Evolutionary conservation across 441 rosid genomes (phyloP).

Genomic region (Rhodomyrtus psidioides): DNA sequence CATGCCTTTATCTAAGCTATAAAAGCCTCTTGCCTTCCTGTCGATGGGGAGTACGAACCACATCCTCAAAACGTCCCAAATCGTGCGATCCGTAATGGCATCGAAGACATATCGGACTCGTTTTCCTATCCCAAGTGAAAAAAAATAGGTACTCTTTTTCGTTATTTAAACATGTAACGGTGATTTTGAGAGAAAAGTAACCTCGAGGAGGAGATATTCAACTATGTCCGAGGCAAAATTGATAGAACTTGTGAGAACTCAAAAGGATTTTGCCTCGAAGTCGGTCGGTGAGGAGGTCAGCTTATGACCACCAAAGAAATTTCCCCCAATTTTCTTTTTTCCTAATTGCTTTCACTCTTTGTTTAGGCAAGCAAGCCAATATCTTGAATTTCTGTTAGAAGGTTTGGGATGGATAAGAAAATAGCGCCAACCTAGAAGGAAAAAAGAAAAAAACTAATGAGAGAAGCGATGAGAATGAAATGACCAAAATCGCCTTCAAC

Average conservation of each 20-base stretch:
- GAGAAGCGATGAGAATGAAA: not conserved
- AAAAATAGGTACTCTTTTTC: rapidly evolving
- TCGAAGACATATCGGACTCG: not conserved
- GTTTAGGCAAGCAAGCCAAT: not conserved
- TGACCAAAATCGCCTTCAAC: not conserved
- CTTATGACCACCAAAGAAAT: too few relatives aligned
- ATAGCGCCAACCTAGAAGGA: not conserved
- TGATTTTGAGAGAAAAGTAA: not conserved
- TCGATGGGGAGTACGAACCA: too few relatives aligned
- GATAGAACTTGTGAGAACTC: not conserved
- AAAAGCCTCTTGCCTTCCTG: too few relatives aligned
- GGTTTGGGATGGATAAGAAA: not conserved
- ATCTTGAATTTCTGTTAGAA: not conserved
- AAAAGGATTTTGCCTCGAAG: too few relatives aligned
- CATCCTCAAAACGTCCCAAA: not conserved
- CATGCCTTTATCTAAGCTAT: too few relatives aligned
- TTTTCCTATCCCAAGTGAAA: rapidly evolving
- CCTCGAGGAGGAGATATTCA: not conserved
- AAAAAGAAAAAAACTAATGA: not conserved
- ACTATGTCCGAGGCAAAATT: not conserved
- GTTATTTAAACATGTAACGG: not conserved
- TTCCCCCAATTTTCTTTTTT: too few relatives aligned
- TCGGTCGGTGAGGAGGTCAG: too few relatives aligned
- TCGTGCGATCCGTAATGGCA: not conserved
- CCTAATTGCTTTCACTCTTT: not conserved